A percentile compares a stretch with the other conserved stretches of the same genome.
These are phyloP conservation scores for Physcomitrium patens DNA, from an alignment of 225 moss, liverwort and hornwort genomes.

Conservation along the genomic window DNA sequence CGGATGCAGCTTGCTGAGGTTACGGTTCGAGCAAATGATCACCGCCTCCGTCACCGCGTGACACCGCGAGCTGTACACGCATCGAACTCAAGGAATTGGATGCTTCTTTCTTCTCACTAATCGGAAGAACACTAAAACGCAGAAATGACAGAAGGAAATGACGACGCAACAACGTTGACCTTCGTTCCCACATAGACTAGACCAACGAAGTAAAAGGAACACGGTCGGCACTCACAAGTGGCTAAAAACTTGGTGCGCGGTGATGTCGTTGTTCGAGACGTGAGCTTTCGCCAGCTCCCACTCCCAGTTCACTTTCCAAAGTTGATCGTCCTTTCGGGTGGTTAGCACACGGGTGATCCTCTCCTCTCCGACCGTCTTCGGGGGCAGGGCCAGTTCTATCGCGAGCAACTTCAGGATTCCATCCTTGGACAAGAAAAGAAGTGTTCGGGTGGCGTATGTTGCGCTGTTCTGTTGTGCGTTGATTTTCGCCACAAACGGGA, in stretches of 20 bases:
- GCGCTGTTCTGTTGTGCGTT: constrained; percentile 38
- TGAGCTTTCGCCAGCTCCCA: constrained; percentile 54
- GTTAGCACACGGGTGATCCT: constrained; percentile 37
- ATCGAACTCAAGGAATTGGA: not conserved
- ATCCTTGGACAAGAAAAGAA: constrained; percentile 36
- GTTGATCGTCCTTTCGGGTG: constrained; percentile 18
- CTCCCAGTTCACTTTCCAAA: constrained; percentile 24
- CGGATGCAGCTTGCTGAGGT: constrained; percentile 56
- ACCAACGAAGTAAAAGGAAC: not conserved
- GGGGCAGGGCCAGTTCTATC: constrained; percentile 47
- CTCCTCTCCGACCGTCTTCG: not conserved
- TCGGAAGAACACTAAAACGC: not conserved
- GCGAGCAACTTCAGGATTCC: constrained; percentile 40
- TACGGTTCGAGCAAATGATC: constrained; percentile 46
- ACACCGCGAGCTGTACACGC: constrained; percentile 21
- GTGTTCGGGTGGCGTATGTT: constrained; percentile 54
- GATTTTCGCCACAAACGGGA: constrained; percentile 54
- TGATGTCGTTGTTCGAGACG: constrained; percentile 37
- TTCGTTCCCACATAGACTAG: not conserved
- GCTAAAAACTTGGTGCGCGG: constrained; percentile 41
- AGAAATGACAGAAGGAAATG: not conserved
- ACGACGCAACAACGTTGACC: too few relatives aligned
- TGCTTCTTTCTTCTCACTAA: not conserved
- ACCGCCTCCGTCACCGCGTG: constrained; percentile 48
- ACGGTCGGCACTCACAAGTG: constrained; percentile 40